A percentile compares a stretch with the other conserved stretches of the same genome.
These are phyloP conservation scores for Microascus cirrosus DNA, from an alignment of 2,329 filamentous ascomycete genomes.

Conservation along the genomic window DNA sequence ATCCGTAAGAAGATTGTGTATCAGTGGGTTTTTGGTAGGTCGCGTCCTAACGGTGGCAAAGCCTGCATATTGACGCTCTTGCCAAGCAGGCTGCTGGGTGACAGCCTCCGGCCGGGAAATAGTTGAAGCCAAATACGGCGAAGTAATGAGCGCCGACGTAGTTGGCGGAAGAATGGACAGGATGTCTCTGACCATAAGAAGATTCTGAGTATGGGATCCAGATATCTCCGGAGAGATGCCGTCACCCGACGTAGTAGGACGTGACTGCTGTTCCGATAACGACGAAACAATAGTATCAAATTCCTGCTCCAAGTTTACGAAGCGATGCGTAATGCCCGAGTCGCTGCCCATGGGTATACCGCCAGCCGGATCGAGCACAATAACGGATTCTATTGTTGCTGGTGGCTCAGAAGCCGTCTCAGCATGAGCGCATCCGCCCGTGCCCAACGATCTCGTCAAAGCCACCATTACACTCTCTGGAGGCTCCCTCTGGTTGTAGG, in stretches of 20 bases:
- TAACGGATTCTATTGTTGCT: slow-evolving; percentile 66
- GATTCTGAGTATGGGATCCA: slow-evolving; percentile 52
- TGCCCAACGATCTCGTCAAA: slow-evolving; percentile 24
- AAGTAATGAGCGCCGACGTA: slow-evolving; percentile 82
- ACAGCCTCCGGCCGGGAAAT: slow-evolving; percentile 25
- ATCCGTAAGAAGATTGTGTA: slow-evolving; percentile 93
- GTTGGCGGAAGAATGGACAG: slow-evolving; percentile 69
- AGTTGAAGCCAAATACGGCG: slow-evolving; percentile 66
- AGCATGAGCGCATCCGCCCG: not conserved
- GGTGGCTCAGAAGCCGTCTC: slow-evolving; percentile 21
- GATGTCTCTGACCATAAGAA: slow-evolving; percentile 58
- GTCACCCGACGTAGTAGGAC: not conserved
- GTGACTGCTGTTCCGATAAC: not conserved
- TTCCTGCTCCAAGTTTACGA: slow-evolving; percentile 90
- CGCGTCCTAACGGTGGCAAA: slow-evolving; percentile 39
- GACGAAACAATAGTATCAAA: slow-evolving; percentile 52
- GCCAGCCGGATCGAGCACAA: slow-evolving; percentile 77
- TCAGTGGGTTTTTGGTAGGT: slow-evolving; percentile 64
- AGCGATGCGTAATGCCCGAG: slow-evolving; percentile 32
- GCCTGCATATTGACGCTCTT: slow-evolving; percentile 12
- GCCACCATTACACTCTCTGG: slow-evolving; percentile 60
- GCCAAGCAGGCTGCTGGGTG: slow-evolving; percentile 5
- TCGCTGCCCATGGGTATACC: slow-evolving; percentile 59
- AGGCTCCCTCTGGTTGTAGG: slow-evolving; percentile 25
- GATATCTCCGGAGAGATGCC: slow-evolving; percentile 13